Conservation (phyloP, 2,329 filamentous ascomycete species). For the Lachnellula willkommii region DNA sequence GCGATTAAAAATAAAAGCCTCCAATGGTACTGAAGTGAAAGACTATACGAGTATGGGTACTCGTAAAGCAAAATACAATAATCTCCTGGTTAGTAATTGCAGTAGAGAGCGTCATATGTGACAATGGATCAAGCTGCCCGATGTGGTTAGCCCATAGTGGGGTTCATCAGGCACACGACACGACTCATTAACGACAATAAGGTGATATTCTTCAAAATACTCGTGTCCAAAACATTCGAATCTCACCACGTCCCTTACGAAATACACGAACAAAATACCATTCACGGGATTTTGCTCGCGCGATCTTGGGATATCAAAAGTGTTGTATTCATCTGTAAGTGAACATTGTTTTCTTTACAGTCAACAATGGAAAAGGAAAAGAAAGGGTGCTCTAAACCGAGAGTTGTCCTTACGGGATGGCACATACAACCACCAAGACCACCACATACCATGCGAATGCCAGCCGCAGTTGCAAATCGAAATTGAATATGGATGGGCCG, state of each 20-base stretch:
- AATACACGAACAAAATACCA: not conserved
- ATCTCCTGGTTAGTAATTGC: too few species aligned
- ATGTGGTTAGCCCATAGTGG: not conserved
- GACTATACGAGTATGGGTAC: not conserved
- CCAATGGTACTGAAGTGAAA: not conserved
- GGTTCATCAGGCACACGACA: constrained; percentile 2
- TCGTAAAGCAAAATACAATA: too few species aligned
- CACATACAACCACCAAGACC: not conserved
- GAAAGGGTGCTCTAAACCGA: constrained; percentile 7
- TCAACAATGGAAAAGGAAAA: not conserved
- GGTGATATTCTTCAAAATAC: not conserved
- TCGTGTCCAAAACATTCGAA: not conserved
- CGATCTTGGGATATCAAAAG: not conserved
- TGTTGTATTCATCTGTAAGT: constrained; percentile 15
- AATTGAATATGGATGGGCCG: too few species aligned
- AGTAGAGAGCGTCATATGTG: too few species aligned
- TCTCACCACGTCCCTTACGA: not conserved
- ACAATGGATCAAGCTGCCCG: not conserved
- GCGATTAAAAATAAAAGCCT: too few species aligned
- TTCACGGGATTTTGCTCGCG: not conserved
- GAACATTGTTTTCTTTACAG: constrained; percentile 8
- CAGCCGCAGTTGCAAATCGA: not conserved
- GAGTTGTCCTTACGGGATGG: not conserved
- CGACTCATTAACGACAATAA: not conserved
- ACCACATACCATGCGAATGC: not conserved